Evolutionary conservation across 805 yeast genomes (phyloP), one percentile per base, ranked within the genome.

Genomic region (Lipomyces kockii): DNA sequence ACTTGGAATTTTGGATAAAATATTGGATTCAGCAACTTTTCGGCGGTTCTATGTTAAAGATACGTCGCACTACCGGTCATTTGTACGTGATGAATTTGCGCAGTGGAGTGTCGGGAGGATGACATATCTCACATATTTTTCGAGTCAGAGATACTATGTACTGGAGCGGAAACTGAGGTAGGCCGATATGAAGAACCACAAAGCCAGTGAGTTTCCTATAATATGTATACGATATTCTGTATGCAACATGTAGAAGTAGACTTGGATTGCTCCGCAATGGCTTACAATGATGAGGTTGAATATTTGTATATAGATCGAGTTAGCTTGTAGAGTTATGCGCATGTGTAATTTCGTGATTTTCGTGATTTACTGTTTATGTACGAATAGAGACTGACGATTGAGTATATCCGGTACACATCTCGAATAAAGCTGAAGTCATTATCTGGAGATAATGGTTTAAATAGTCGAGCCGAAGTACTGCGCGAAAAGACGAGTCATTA

Each of bases 1-100:
- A 64, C 72, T 85, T 20, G 97, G 97, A 0, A 63, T 92, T 0
- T 80, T 89, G 5, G 86, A 86, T 66, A 86, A 89, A 88, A 77
- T 89, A 5, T 80, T 92, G 37, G 77, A 78, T 49, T 85, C 89
- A 85, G 82, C 80, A n/a, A 75, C 90, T 4, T 82, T 85, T 9
- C 80, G 83, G 56, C 74, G 73, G 60, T 69, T 80, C 64, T 75
- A 75, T 60, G 75, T 80, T 61, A 80, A 80, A 63, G 83, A 80
- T 66, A 76, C 77, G n/a, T 74, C 77, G 25, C 62, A 49, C 29
- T 61, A 64, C 58, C 66, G 64, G 29, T 53, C 66, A 51, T 66
- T 49, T 32, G 68, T 72, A 35, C 49, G 22, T 11, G 69, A 66
- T 46, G 70, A 63, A 60, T 61, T 27, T 58, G 27, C 14, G 37